Evolutionary conservation across 257 asterid genomes (phyloP).

Genomic region (Datura wrightii): DNA sequence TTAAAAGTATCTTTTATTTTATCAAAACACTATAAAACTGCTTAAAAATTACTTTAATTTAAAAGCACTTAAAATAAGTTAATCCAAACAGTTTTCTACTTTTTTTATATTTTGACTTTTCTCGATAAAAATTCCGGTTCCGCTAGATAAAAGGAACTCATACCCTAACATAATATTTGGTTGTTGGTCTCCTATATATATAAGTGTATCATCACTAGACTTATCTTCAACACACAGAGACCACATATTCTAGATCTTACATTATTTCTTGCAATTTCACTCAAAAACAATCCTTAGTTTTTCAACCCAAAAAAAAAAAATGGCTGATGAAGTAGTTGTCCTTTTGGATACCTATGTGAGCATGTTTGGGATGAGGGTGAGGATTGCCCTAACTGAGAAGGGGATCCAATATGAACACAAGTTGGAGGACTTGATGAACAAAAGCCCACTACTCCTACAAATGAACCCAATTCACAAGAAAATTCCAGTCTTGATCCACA

Average conservation of each 20-base stretch:
- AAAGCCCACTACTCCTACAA: slow-evolving; percentile 38
- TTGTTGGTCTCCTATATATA: not conserved
- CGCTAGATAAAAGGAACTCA: no score
- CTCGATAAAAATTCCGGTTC: no score
- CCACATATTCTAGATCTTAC: not conserved
- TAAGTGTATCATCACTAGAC: not conserved
- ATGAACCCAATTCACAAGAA: slow-evolving; percentile 49
- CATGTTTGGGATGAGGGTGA: slow-evolving; percentile 42
- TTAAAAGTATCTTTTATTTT: no score
- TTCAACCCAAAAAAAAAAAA: not conserved
- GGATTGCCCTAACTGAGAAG: slow-evolving; percentile 42
- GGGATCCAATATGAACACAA: slow-evolving; percentile 34
- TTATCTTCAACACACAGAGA: not conserved
- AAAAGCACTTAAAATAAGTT: no score
- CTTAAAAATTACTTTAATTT: no score
- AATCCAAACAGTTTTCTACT: no score
- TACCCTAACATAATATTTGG: no score
- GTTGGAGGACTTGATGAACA: slow-evolving; percentile 32
- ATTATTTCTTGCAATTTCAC: not conserved
- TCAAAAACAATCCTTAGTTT: not conserved
- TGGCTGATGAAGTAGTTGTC: slow-evolving; percentile 35
- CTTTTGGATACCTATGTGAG: slow-evolving; percentile 37
- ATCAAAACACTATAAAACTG: no score
- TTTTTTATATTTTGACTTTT: no score
- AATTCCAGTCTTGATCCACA: slow-evolving; percentile 48